Base-by-base conservation (phyloP, 1,284 basidiomycete genomes). In the Tremellales sp. region DNA sequence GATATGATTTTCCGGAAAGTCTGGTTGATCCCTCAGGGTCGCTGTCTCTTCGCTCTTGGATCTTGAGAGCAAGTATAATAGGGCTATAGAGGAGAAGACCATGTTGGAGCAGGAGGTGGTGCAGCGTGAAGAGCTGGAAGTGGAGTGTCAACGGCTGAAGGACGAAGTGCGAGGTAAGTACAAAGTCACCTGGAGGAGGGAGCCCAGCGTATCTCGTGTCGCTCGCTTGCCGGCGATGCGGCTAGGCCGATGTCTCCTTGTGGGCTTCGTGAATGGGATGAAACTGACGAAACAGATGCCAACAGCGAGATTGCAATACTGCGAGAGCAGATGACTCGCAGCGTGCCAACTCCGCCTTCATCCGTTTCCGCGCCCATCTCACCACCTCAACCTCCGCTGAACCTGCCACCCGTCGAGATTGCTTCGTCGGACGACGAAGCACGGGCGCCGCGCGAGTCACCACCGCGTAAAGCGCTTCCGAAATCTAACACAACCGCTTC, bases 41-140 rank as follows among this genome's bases (percentile, higher is more conserved):
- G 89, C 94, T 25, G 84, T 86, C 2, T 93, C 90, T 27, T 93
- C 89, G 59, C 77, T 97, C 51, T 84, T 86, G 1, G 96, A 98
- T 72, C 80, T 91, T 66, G 94, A 98, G 76, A 79, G 81, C 56
- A 90, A 86, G 68, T 97, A 97, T 76, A 85, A 91, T 57, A 82
- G 84, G 52, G 87, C 87, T 1, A 79, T 98, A 44, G 96, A 99
- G 73, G 89, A 97, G 76, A 97, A 97, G 74, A 97, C 96, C 43
- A 75, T 98, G 40, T 79, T 98, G 27, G 96, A 99, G 72, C 90
- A 97, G 61, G 96, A 99, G 68, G 78, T 98, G n/a, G 77, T 97
- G 39, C 86, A 87, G 71, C 94, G 93, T 74, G 86, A 89, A 3
- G 84, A 80, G 54, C 69, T 97, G 31, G 92, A 97, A 67, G 93